Conservation (phyloP, 2,329 filamentous ascomycete species). For the Claviceps digitariae region DNA sequence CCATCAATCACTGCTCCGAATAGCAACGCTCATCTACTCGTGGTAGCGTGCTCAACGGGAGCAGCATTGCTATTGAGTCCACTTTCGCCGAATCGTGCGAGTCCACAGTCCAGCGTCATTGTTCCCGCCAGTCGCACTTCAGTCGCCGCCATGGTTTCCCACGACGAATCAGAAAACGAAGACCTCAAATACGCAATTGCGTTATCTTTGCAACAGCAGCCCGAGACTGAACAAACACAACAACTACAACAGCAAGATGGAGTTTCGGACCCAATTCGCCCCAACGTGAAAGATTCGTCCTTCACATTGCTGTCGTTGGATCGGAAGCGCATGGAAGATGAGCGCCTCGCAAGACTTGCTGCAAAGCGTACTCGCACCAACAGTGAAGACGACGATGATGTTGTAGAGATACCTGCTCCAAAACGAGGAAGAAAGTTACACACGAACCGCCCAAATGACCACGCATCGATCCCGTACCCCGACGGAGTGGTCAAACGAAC, state of each 20-base stretch:
- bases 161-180: constrained; percentile 38
- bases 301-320: constrained; percentile 44
- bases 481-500: constrained; percentile 69
- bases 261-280: background rate
- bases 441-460: constrained; percentile 6
- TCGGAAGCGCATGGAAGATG: constrained; percentile 73
- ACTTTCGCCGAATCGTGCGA: background rate
- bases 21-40: background rate
- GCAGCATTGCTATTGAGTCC: background rate
- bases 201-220: constrained; percentile 32
- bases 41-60: background rate
- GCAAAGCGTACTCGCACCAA: constrained; percentile 31
- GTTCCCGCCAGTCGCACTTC: background rate
- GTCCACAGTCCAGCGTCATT: background rate
- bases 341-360: constrained; percentile 58
- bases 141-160: constrained; percentile 8
- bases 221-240: background rate
- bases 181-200: constrained; percentile 48
- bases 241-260: background rate
- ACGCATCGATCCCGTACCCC: constrained; percentile 26
- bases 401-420: constrained; percentile 16
- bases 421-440: constrained; percentile 11
- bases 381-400: constrained; percentile 15
- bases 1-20: background rate
- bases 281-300: background rate